phyloP scores from a whole-genome alignment of 768 basidiomycete species.

The Rhizopogon rudus region DNA sequence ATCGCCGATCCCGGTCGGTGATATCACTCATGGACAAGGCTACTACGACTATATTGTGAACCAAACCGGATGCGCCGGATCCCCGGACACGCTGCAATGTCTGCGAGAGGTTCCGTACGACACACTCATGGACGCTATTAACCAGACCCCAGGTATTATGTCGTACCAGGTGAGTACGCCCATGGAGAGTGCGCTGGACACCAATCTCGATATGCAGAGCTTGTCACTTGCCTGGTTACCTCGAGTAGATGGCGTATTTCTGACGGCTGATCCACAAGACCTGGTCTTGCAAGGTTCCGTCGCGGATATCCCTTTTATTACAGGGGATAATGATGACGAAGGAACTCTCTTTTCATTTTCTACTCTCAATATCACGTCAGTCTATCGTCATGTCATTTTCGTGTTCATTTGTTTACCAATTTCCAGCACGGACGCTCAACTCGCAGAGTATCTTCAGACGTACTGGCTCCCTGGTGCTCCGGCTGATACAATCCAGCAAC shows the following conservation, averaged over 20 bases:
- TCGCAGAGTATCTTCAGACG: slow-evolving; percentile 10
- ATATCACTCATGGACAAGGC: slow-evolving; percentile 37
- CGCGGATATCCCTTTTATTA: slow-evolving; percentile 45
- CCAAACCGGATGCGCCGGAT: slow-evolving; percentile 35
- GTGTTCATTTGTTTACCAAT: not conserved
- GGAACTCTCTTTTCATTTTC: slow-evolving; percentile 38
- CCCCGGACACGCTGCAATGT: slow-evolving; percentile 37
- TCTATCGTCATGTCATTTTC: not conserved
- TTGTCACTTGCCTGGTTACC: slow-evolving; percentile 44
- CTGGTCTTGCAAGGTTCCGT: slow-evolving; percentile 39
- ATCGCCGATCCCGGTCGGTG: slow-evolving; percentile 39
- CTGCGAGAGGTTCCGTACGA: slow-evolving; percentile 34
- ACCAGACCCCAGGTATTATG: slow-evolving; percentile 35
- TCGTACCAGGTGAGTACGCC: slow-evolving; percentile 31
- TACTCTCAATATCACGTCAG: slow-evolving; percentile 24
- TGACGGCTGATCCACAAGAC: slow-evolving; percentile 39
- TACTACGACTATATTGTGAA: slow-evolving; percentile 40
- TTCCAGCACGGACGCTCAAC: slow-evolving; percentile 18
- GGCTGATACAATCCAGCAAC: slow-evolving; percentile 13
- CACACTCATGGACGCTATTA: slow-evolving; percentile 33
- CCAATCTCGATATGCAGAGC: slow-evolving; percentile 25
- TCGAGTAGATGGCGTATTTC: slow-evolving; percentile 43
- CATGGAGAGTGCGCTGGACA: not conserved
- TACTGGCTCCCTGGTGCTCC: slow-evolving; percentile 23
- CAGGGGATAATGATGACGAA: slow-evolving; percentile 55